Percentiles rank a stretch among this genome's conserved stretches.
Evolutionary conservation across 2,329 filamentous ascomycete genomes (phyloP).

Genomic region (Cercospora sojina): DNA sequence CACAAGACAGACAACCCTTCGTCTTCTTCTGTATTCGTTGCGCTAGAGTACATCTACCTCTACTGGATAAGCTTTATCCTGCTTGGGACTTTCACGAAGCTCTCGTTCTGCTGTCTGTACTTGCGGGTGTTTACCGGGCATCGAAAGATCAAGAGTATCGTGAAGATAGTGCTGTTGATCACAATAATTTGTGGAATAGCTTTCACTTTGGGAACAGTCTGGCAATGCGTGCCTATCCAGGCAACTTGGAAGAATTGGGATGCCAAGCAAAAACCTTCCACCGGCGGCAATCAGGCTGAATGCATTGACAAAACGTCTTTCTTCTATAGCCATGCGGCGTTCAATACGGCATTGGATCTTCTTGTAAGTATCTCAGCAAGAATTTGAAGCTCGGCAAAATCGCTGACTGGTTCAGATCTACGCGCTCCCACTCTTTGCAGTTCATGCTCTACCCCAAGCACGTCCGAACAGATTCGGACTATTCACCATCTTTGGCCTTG

Average conservation of each 20-base stretch:
- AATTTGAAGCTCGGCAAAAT: too few species aligned
- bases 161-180: slow-evolving; percentile 16
- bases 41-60: slow-evolving; percentile 32
- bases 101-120: slow-evolving; percentile 32
- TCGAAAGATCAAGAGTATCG: slow-evolving; percentile 15
- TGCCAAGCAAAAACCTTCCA: background rate
- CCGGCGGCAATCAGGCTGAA: background rate
- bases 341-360: slow-evolving; percentile 34
- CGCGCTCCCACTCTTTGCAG: slow-evolving; percentile 33
- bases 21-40: background rate
- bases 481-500: slow-evolving; percentile 29
- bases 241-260: slow-evolving; percentile 26
- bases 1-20: slow-evolving; percentile 19
- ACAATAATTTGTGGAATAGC: slow-evolving; percentile 23
- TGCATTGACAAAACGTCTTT: slow-evolving; percentile 29
- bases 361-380: slow-evolving; percentile 23
- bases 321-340: slow-evolving; percentile 33
- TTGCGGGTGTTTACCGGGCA: slow-evolving; percentile 28
- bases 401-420: slow-evolving; percentile 25
- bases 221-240: slow-evolving; percentile 29
- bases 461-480: slow-evolving; percentile 27
- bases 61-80: slow-evolving; percentile 35
- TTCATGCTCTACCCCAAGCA: slow-evolving; percentile 30
- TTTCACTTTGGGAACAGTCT: slow-evolving; percentile 30
- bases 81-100: slow-evolving; percentile 31